These are phyloP conservation scores for Emergomyces orientalis DNA, from an alignment of 2,329 filamentous ascomycete species.

Conservation along the genomic window DNA sequence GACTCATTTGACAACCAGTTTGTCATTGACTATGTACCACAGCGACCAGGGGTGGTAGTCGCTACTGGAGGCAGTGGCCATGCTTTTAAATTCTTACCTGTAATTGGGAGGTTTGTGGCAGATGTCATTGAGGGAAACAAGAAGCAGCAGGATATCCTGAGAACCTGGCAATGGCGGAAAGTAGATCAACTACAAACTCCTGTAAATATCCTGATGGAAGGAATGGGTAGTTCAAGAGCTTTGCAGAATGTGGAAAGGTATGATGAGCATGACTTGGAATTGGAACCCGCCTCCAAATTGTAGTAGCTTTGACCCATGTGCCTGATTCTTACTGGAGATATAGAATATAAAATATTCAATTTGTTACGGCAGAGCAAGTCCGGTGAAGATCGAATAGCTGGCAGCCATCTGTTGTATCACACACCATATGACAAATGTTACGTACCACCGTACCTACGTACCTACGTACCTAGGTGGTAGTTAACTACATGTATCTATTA, in stretches of 20 bases:
- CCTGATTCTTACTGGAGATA: too few species aligned
- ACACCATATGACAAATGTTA: background rate
- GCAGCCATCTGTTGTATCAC: background rate
- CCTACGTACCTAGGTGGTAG: too few species aligned
- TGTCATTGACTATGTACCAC: constrained; percentile 45
- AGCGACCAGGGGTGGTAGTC: constrained; percentile 45
- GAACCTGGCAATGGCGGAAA: constrained; percentile 20
- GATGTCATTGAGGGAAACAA: constrained; percentile 40
- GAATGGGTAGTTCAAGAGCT: constrained; percentile 13
- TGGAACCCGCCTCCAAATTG: background rate
- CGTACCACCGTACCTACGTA: too few species aligned
- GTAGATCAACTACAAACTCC: constrained; percentile 11
- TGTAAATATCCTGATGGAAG: constrained; percentile 20
- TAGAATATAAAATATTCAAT: background rate
- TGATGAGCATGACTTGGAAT: background rate
- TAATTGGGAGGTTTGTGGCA: constrained; percentile 47
- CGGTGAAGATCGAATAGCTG: background rate
- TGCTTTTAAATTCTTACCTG: constrained; percentile 54
- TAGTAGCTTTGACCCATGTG: too few species aligned
- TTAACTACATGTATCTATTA: too few species aligned
- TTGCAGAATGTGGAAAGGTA: constrained; percentile 14
- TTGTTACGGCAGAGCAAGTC: background rate
- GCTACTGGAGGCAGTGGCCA: constrained; percentile 55
- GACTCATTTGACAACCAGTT: constrained; percentile 49
- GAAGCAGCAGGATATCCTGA: constrained; percentile 22